Percentiles rank a stretch among this genome's conserved stretches.
Conservation (phyloP, 1,139 yeast species). For the Hemisphaericaspora subhashii region DNA sequence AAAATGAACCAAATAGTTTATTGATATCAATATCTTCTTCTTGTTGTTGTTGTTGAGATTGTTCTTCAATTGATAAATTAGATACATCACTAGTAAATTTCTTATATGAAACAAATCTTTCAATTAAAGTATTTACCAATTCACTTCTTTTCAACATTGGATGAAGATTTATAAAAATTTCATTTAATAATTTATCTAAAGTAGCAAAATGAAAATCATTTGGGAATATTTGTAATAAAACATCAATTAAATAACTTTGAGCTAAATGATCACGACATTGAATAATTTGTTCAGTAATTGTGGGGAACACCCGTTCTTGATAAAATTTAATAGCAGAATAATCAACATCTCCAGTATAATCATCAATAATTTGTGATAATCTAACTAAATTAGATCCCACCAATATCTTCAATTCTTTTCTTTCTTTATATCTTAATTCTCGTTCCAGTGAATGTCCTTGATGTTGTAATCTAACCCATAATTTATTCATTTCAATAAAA, state of each 20-base stretch:
- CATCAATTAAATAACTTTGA: conserved; percentile 87
- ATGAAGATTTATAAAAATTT: conserved; percentile 62
- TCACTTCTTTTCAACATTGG: conserved; percentile 70
- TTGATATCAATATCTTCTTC: conserved; percentile 5
- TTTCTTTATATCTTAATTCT: conserved; percentile 69
- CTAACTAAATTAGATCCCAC: conserved; percentile 93
- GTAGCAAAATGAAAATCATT: conserved; percentile 87
- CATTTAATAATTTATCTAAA: conserved; percentile 61
- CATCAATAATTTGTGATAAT: conserved; percentile 81
- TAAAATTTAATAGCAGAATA: conserved; percentile 50
- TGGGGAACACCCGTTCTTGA: conserved; percentile 67
- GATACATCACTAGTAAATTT: conserved; percentile 28
- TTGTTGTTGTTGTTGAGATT: conserved; percentile 5
- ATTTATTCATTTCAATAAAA: conserved; percentile 94
- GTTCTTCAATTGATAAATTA: conserved; percentile 6
- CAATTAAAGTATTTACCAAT: conserved; percentile 67
- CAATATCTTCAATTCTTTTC: conserved; percentile 85
- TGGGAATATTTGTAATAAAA: conserved; percentile 89
- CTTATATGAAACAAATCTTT: conserved; percentile 65
- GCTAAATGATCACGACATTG: conserved; percentile 93
- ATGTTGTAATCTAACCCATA: conserved; percentile 95
- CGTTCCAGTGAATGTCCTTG: conserved; percentile 91
- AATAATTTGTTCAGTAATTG: conserved; percentile 82
- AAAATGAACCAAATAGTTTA: conserved; percentile 57
- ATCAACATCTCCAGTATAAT: conserved; percentile 51